Conservation (phyloP, 1,139 yeast species). For the Candida labiduridarum region DNA sequence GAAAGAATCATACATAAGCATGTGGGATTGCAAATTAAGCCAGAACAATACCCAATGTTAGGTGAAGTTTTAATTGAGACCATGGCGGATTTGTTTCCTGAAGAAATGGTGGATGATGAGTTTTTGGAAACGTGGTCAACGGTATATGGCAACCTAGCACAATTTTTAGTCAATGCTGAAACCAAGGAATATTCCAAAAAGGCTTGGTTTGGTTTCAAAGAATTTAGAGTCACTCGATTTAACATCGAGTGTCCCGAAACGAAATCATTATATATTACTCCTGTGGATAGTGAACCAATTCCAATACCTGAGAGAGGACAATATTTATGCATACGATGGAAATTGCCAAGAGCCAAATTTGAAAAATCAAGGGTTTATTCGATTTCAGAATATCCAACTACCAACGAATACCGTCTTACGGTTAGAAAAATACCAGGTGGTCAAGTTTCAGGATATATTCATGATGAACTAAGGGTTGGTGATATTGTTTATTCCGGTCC, state of each 20-base stretch:
- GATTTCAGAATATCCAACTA: slow-evolving; percentile 35
- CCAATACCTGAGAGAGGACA: slow-evolving; percentile 56
- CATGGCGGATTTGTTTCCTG: slow-evolving; percentile 57
- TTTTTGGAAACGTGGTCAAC: slow-evolving; percentile 64
- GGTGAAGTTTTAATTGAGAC: slow-evolving; percentile 58
- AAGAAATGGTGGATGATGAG: slow-evolving; percentile 54
- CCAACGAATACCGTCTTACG: slow-evolving; percentile 52
- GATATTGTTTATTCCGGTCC: slow-evolving; percentile 54
- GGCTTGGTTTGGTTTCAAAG: slow-evolving; percentile 62
- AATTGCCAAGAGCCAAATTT: slow-evolving; percentile 28
- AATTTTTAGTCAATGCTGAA: slow-evolving; percentile 62
- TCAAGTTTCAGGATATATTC: slow-evolving; percentile 53
- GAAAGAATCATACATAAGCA: slow-evolving; percentile 65
- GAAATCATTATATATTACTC: slow-evolving; percentile 53
- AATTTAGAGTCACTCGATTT: slow-evolving; percentile 47
- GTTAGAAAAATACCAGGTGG: slow-evolving; percentile 52
- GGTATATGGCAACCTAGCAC: slow-evolving; percentile 68
- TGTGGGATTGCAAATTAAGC: slow-evolving; percentile 59
- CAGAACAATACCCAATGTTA: slow-evolving; percentile 68
- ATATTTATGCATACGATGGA: slow-evolving; percentile 56
- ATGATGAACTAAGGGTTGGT: slow-evolving; percentile 51
- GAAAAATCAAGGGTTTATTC: slow-evolving; percentile 56
- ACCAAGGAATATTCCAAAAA: slow-evolving; percentile 42
- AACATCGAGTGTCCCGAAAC: slow-evolving; percentile 51
- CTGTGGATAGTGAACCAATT: slow-evolving; percentile 44